Base-by-base conservation (phyloP, 768 basidiomycete species). In the Tephrocybe sp. region DNA sequence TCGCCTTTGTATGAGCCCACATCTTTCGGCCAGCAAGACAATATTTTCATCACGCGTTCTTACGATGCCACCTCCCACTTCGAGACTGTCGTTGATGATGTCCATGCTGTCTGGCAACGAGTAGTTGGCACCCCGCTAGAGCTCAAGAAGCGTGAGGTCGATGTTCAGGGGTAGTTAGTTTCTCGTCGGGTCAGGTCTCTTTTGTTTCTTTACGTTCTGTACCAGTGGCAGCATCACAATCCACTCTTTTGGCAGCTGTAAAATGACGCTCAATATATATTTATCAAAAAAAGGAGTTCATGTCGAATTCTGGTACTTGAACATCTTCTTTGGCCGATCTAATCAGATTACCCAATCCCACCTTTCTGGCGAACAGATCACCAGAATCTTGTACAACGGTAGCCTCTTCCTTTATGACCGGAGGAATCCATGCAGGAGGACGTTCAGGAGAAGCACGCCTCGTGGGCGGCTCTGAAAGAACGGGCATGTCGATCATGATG, bases 41-140 rank as follows among this genome's bases (percentile, higher is more conserved):
- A 92, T 66, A 91, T 99, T 66, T 99, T 90, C 77, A 86, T 99
- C 73, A 99, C 97, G 47, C 88, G 88, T 47, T 97, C 94, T 13
- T 99, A 98, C 71, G 97, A 99, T 65, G 96, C 97, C 7, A 98
- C 97, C 9, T 94, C 92, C 24, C 97, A 99, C 73, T 98, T 99
- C 67, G 97, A 99, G 78, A 97, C 92, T 22, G 95, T 98, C 39
- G 92, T 96, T 21, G 93, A 98, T 44, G 96, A 99, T 52, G 97
- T 99, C 30, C 87, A 89, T 53, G 90, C 98, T 68, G 92, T 98
- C 34, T 99, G 93, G 92, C 85, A 87, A 75, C 79, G 95, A 47
- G 84, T 96, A 45, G 76, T 79, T 3, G 92, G 89, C 42, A 74
- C 73, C 41, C 83, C 87, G 42, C 78, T 96, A 44, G 89, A 86